A percentile compares a stretch with the other conserved stretches of the same genome.
phyloP scores from a whole-genome alignment of 2,329 filamentous ascomycete genomes.

The Aschersonia sp. region DNA sequence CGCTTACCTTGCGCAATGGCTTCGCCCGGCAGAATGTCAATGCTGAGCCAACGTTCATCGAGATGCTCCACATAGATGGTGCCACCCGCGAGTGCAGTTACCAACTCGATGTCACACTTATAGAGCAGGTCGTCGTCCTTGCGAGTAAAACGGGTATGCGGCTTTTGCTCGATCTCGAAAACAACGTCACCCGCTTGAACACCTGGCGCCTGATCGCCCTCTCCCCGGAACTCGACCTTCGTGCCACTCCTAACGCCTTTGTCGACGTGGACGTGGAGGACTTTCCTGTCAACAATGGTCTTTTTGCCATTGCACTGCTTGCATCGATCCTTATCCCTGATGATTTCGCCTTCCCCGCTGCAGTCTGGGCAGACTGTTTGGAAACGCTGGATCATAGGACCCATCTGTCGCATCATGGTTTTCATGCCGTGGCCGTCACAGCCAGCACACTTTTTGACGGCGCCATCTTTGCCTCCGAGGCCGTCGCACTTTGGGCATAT shows the following conservation, averaged over 20 bases:
- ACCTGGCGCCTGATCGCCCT: constrained; percentile 90
- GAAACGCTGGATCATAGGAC: constrained; percentile 99
- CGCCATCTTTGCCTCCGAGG: constrained; percentile 89
- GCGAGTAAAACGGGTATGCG: constrained; percentile 86
- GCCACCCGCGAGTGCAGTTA: constrained; percentile 87
- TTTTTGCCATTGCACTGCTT: constrained; percentile 96
- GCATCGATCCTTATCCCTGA: constrained; percentile 95
- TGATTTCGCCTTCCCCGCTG: constrained; percentile 90
- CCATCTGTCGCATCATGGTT: constrained; percentile 99
- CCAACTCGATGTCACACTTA: constrained; percentile 86
- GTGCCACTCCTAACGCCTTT: constrained; percentile 84
- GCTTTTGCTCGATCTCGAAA: constrained; percentile 98
- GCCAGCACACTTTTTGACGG: constrained; percentile 82
- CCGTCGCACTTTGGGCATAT: constrained; percentile 93
- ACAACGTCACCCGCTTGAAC: constrained; percentile 91
- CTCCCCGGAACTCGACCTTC: constrained; percentile 93
- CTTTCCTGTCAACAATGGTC: constrained; percentile 93
- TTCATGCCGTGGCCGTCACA: constrained; percentile 97
- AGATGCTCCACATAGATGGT: constrained; percentile 89
- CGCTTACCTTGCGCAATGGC: constrained; percentile 77
- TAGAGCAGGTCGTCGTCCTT: constrained; percentile 95
- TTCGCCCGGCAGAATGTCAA: constrained; percentile 87
- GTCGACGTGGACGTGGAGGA: constrained; percentile 95
- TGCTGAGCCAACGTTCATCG: constrained; percentile 89
- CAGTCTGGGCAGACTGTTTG: constrained; percentile 98